Base-by-base conservation (phyloP, 768 basidiomycete species). In the Amanita inopinata region DNA sequence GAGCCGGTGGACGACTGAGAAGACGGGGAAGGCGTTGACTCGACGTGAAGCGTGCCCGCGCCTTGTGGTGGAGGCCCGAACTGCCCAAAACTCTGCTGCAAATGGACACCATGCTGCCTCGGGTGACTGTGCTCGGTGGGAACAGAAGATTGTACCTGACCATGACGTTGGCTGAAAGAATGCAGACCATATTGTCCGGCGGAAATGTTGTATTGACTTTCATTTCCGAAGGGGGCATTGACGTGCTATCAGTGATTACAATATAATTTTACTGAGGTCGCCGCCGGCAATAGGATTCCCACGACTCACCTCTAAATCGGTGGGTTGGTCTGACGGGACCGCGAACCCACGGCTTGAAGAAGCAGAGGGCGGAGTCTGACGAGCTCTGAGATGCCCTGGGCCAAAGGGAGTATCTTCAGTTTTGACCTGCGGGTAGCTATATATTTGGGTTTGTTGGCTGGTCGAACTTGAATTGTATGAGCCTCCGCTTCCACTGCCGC, bases 371-470 rank as follows among this genome's bases (percentile, higher is more conserved):
- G 31, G 41, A 23, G 30, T 4, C 12, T 32, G 32, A 14, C 32
- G 20, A 15, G 25, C 1, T 24, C 5, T 18, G 11, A n/a, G 9
- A 28, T 11, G 27, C 15, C 34, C n/a, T 12, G 43, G 43, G 25
- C 7, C 11, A 33, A 34, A 35, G 31, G 41, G 33, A 25, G 33
- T 15, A 31, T 44, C 35, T 37, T 44, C 17, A n/a, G n/a, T n/a
- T 30, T 30, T 33, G 37, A 34, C 19, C 28, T 34, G 43, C 18
- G 35, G 22, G 22, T 37, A 24, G 33, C 18, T 33, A 33, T 15
- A 15, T 33, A n/a, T 15, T 34, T 35, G 23, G 15, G 14, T 27
- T 34, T 14, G 41, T 19, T 44, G 33, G n/a, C 23, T 5, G 24
- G 17, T 36, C 6, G 42, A 36, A 5, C 12, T 30, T 12, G 24